Evolutionary conservation across 805 yeast genomes (phyloP).

Genomic region (Ogataea parapolymorpha): DNA sequence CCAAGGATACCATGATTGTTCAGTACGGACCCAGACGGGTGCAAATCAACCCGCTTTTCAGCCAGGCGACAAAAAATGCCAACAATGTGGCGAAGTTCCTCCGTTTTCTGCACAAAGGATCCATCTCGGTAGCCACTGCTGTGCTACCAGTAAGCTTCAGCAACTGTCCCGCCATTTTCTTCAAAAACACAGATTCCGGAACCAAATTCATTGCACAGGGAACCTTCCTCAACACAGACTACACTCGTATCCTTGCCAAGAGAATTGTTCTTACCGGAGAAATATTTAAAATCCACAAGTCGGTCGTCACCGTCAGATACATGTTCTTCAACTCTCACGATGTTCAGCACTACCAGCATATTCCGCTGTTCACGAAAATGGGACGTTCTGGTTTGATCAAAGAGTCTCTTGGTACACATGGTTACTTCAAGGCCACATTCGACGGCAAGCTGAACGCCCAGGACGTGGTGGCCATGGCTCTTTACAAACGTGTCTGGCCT

Average conservation of each 20-base stretch:
- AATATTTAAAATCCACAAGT: constrained; percentile 92
- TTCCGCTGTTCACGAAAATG: constrained; percentile 87
- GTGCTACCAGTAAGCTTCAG: constrained; percentile 85
- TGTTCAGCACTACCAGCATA: constrained; percentile 81
- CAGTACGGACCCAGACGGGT: constrained; percentile 94
- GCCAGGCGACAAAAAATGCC: constrained; percentile 69
- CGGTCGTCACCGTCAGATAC: constrained; percentile 86
- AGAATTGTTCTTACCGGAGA: constrained; percentile 89
- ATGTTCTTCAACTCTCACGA: constrained; percentile 96
- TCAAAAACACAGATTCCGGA: constrained; percentile 52
- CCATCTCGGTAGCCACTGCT: constrained; percentile 73
- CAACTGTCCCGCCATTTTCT: constrained; percentile 80
- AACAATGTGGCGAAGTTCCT: constrained; percentile 88
- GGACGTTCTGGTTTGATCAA: constrained; percentile 95
- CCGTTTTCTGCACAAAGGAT: constrained; percentile 77
- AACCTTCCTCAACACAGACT: constrained; percentile 81
- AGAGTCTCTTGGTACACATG: constrained; percentile 96
- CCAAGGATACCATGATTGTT: constrained; percentile 75
- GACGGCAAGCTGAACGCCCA: constrained; percentile 89
- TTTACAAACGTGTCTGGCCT: constrained; percentile 96
- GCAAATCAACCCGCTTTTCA: constrained; percentile 76
- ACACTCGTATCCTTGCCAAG: constrained; percentile 79
- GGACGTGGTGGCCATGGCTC: constrained; percentile 90
- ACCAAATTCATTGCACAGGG: constrained; percentile 85
- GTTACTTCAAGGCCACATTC: constrained; percentile 93